Conservation (phyloP, 306 rosid species). For the Medicago ruthenica region DNA sequence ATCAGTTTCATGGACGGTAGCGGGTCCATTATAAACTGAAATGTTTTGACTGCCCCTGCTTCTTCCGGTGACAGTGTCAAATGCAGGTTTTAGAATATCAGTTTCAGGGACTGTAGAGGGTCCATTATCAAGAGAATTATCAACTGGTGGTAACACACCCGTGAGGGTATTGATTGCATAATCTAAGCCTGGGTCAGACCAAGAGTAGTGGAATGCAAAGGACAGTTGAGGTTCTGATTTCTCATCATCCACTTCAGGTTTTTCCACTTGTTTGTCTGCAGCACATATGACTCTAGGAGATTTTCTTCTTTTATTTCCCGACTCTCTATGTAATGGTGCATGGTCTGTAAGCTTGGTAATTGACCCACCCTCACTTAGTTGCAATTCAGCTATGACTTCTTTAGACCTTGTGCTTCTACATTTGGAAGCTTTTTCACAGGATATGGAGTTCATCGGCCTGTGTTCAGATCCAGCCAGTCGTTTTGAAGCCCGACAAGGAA, state of each 20-base stretch:
- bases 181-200: constrained; percentile 91
- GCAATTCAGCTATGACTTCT: constrained; percentile 45
- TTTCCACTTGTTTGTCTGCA: constrained; percentile 41
- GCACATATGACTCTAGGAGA: constrained; percentile 42
- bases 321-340: constrained; percentile 41
- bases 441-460: constrained; percentile 5
- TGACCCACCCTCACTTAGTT: constrained; percentile 33
- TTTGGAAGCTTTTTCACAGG: background rate
- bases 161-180: constrained; percentile 78
- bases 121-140: constrained; percentile 44
- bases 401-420: constrained; percentile 41
- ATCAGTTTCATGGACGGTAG: constrained; percentile 25
- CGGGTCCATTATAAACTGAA: constrained; percentile 34
- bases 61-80: constrained; percentile 34
- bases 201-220: constrained; percentile 73
- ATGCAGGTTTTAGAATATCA: constrained; percentile 39
- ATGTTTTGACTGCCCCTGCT: constrained; percentile 6
- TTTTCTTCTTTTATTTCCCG: constrained; percentile 41
- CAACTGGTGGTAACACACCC: constrained; percentile 73
- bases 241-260: constrained; percentile 49
- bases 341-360: constrained; percentile 38
- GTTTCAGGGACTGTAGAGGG: constrained; percentile 40
- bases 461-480: constrained; percentile 52
- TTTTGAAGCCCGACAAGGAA: constrained; percentile 60
- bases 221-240: constrained; percentile 58